These are phyloP conservation scores for Phaeomoniella chlamydospora DNA, from an alignment of 2,329 filamentous ascomycete species.

Conservation along the genomic window DNA sequence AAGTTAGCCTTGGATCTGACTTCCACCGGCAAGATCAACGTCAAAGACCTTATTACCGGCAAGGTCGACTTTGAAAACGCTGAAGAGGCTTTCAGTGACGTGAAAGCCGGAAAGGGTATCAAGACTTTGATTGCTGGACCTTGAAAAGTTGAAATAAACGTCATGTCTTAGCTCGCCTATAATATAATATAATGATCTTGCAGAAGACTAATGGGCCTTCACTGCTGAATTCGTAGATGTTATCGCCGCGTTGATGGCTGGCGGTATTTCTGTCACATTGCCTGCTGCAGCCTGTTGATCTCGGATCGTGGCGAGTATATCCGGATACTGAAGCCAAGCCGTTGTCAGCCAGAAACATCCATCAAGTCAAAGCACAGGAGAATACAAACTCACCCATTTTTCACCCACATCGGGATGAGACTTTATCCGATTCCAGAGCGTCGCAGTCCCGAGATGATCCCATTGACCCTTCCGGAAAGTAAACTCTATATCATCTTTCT, in stretches of 20 bases:
- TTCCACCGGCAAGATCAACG: conserved; percentile 51
- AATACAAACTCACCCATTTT: conserved; percentile 41
- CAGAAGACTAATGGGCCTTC: too few relatives aligned
- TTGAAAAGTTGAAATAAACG: too few relatives aligned
- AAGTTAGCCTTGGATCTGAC: conserved; percentile 68
- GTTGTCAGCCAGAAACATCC: too few relatives aligned
- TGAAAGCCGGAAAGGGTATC: conserved; percentile 60
- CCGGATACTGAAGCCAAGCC: conserved; percentile 38
- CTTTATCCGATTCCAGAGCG: conserved; percentile 70
- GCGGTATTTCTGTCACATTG: too few relatives aligned
- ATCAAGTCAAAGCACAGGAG: too few relatives aligned
- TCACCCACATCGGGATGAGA: conserved; percentile 79
- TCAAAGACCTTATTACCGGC: conserved; percentile 66
- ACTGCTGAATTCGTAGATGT: too few relatives aligned
- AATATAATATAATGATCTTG: too few relatives aligned
- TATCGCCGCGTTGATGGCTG: too few relatives aligned
- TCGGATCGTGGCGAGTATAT: conserved; percentile 37
- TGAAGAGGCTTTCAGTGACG: conserved; percentile 73
- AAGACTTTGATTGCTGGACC: conserved; percentile 30
- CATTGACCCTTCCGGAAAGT: conserved; percentile 60
- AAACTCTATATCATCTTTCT: conserved; percentile 68
- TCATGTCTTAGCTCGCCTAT: too few relatives aligned
- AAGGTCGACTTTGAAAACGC: conserved; percentile 69
- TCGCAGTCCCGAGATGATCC: conserved; percentile 64
- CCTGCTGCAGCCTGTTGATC: conserved; percentile 36